Base-by-base conservation (phyloP, 768 basidiomycete species). In the Amanita pseudoporphyria region DNA sequence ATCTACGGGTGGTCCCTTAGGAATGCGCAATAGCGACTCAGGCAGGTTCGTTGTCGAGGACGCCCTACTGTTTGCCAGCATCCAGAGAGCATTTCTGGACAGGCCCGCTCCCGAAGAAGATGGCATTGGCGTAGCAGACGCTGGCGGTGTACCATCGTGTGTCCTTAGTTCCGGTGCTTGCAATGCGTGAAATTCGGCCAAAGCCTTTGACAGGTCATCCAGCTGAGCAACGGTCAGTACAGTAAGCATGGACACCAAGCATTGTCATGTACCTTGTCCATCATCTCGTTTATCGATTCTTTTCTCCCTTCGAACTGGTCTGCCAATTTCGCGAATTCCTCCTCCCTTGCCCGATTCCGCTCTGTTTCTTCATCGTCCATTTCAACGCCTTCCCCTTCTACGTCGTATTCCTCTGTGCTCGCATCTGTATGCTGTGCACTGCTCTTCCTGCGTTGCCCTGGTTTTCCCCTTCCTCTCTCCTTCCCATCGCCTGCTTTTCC, bases 261-360 rank as follows among this genome's bases (percentile, higher is more conserved):
- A 33, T n/a, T 24, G 21, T 19, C 38, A 47, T 65, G 32, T 53
- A 84, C 87, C 74, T 86, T 87, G 61, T 60, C 61, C 87, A 89
- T 88, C 28, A 90, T 83, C 26, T 70, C 73, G 46, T 78, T 74
- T 16, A 88, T 84, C 28, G 78, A 77, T 52, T 78, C 74, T 59
- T 81, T 86, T 48, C 82, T 72, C 22, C 80, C 81, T 45, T 77
- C 73, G 59, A 89, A 88, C 56, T 81, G 80, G 49, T 77, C 73
- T 6, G 82, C 75, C 31, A 87, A 68, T 53, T 71, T 78, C 6
- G 75, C 72, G 61, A 89, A 88, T 58, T 87, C 81, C 46, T 77
- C 78, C 54, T 83, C 84, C 47, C 81, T 69, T 48, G 71, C 73
- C 57, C 64, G 73, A 54, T 68, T 74, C 52, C 69, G 73, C 57